A percentile compares a stretch with the other conserved stretches of the same genome.
Evolutionary conservation across 1,139 yeast genomes (phyloP).

Genomic region (Torulaspora globosa): DNA sequence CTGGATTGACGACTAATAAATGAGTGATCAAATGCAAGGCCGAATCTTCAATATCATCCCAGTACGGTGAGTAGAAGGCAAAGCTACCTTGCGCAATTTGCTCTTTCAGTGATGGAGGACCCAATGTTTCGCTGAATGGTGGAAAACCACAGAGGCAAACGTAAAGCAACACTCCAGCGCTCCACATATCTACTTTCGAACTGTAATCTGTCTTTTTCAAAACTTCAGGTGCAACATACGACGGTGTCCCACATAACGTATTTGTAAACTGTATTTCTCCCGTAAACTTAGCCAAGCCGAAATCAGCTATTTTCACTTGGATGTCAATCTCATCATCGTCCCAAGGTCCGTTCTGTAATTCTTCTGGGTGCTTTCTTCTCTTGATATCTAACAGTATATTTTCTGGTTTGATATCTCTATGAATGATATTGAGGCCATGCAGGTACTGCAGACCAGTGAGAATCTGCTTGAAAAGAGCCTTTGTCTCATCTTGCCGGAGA

Average conservation of each 20-base stretch:
- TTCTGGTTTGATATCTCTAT: slow-evolving; percentile 76
- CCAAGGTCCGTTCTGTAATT: slow-evolving; percentile 64
- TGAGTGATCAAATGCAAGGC: slow-evolving; percentile 63
- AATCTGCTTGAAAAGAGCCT: slow-evolving; percentile 56
- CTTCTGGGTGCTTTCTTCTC: slow-evolving; percentile 41
- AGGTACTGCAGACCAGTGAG: slow-evolving; percentile 59
- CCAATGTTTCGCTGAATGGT: slow-evolving; percentile 77
- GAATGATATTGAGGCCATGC: slow-evolving; percentile 63
- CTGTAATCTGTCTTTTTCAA: slow-evolving; percentile 56
- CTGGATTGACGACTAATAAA: slow-evolving; percentile 56
- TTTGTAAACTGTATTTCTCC: slow-evolving; percentile 74
- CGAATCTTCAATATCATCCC: slow-evolving; percentile 65
- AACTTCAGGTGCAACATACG: slow-evolving; percentile 80
- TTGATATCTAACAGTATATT: slow-evolving; percentile 62
- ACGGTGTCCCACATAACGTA: slow-evolving; percentile 79
- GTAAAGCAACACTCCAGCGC: slow-evolving; percentile 69
- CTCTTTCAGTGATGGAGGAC: slow-evolving; percentile 73
- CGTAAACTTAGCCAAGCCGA: slow-evolving; percentile 73
- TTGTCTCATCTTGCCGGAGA: slow-evolving; percentile 58
- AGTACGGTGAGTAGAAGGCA: slow-evolving; percentile 75
- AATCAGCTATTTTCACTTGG: slow-evolving; percentile 72
- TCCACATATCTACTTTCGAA: slow-evolving; percentile 75
- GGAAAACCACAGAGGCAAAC: slow-evolving; percentile 82
- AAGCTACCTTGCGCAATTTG: slow-evolving; percentile 63
- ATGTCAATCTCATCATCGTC: slow-evolving; percentile 60